phyloP scores from a whole-genome alignment of 2,329 filamentous ascomycete genomes.

The Aureobasidium subglaciale region DNA sequence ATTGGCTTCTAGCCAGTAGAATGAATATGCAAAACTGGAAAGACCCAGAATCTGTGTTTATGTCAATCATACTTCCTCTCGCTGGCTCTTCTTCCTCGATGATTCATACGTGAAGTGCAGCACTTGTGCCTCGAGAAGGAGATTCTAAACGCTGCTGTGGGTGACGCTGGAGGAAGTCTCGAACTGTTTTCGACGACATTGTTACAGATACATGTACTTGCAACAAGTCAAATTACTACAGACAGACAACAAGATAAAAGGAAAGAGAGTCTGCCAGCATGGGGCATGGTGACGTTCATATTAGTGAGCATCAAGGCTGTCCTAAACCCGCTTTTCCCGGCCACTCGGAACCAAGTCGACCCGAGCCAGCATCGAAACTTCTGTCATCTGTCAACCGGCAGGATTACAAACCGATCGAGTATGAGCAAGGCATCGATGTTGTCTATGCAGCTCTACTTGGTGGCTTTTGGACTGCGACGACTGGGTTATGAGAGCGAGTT shows the following conservation, averaged over 20 bases:
- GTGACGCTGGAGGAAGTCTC: constrained; percentile 39
- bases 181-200: constrained; percentile 21
- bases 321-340: background rate
- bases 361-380: background rate
- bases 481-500: background rate
- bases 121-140: constrained; percentile 57
- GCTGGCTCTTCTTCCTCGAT: too few relatives aligned
- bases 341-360: too few relatives aligned
- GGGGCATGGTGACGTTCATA: constrained; percentile 12
- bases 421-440: background rate
- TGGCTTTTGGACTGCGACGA: background rate
- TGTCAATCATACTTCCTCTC: background rate
- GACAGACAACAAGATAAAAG: background rate
- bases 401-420: background rate
- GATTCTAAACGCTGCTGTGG: constrained; percentile 59
- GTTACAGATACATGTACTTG: background rate
- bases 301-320: constrained; percentile 2
- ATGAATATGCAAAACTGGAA: constrained; percentile 38
- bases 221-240: background rate
- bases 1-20: constrained; percentile 33
- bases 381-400: background rate
- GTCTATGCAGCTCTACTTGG: background rate
- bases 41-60: constrained; percentile 31
- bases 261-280: background rate
- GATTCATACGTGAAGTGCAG: constrained; percentile 50